Evolutionary conservation across 2,329 filamentous ascomycete species (phyloP).

Genomic region (Aspergillus viridinutans): DNA sequence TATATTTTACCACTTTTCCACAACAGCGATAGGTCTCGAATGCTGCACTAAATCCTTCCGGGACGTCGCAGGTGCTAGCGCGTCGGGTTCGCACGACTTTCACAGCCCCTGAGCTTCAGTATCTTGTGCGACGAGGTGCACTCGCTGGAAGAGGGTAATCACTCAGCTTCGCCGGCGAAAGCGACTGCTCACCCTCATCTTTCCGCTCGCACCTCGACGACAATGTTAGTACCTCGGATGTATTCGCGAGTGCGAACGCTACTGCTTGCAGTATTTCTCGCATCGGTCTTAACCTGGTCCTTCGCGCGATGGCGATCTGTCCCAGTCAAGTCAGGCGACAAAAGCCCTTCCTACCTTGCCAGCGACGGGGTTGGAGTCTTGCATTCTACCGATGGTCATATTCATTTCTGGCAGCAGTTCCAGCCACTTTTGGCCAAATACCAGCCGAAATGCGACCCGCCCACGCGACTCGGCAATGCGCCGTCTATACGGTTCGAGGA

Average conservation of each 20-base stretch:
- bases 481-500: slow-evolving; percentile 25
- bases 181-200: not conserved
- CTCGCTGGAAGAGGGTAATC: not conserved
- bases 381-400: slow-evolving; percentile 17
- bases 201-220: not conserved
- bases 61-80: not conserved
- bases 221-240: slow-evolving; percentile 14
- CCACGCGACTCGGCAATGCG: slow-evolving; percentile 23
- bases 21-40: not conserved
- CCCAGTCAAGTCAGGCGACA: not conserved
- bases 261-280: slow-evolving; percentile 13
- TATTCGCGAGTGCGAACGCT: slow-evolving; percentile 15
- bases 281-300: slow-evolving; percentile 13
- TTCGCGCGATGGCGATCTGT: slow-evolving; percentile 10
- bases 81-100: not conserved
- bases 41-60: not conserved
- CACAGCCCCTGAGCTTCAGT: not conserved
- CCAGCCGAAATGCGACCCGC: slow-evolving; percentile 26
- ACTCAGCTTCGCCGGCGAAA: not conserved
- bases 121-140: not conserved
- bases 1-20: not conserved
- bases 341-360: not conserved
- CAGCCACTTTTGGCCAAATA: slow-evolving; percentile 29
- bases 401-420: slow-evolving; percentile 33
- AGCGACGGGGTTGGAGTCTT: not conserved